These are phyloP conservation scores for Crithidia expoeki DNA, from an alignment of 208 protist species.

Conservation along the genomic window DNA sequence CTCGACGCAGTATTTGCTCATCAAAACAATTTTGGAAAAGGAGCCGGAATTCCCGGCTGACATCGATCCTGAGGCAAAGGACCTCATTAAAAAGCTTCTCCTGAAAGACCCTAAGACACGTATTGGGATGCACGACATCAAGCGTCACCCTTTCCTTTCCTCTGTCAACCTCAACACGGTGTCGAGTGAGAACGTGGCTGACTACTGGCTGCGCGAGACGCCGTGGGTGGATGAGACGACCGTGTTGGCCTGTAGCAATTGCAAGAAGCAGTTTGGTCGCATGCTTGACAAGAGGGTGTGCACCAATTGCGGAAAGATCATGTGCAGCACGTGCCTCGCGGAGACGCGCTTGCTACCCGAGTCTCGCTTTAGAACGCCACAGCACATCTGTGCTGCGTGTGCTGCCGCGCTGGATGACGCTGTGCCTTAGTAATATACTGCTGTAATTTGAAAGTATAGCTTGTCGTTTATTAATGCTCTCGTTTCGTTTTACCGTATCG, in stretches of 20 bases:
- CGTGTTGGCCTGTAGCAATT: conserved; percentile 68
- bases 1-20: conserved; percentile 86
- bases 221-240: conserved; percentile 83
- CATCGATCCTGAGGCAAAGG: conserved; percentile 73
- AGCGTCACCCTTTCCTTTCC: conserved; percentile 80
- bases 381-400: conserved; percentile 60
- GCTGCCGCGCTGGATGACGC: conserved; percentile 19
- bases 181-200: conserved; percentile 34
- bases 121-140: conserved; percentile 66
- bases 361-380: conserved; percentile 35
- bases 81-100: conserved; percentile 80
- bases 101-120: conserved; percentile 73
- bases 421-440: background rate
- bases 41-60: conserved; percentile 73
- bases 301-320: conserved; percentile 83
- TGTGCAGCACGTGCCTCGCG: conserved; percentile 74
- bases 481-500: background rate
- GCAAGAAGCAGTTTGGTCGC: conserved; percentile 58
- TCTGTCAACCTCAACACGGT: conserved; percentile 68
- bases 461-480: background rate
- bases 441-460: background rate
- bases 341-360: conserved; percentile 48
- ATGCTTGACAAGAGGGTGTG: conserved; percentile 81
- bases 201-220: conserved; percentile 74
- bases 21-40: conserved; percentile 87